Base-by-base conservation (phyloP, 331 rosid genomes). In the Dryas integrifolia region DNA sequence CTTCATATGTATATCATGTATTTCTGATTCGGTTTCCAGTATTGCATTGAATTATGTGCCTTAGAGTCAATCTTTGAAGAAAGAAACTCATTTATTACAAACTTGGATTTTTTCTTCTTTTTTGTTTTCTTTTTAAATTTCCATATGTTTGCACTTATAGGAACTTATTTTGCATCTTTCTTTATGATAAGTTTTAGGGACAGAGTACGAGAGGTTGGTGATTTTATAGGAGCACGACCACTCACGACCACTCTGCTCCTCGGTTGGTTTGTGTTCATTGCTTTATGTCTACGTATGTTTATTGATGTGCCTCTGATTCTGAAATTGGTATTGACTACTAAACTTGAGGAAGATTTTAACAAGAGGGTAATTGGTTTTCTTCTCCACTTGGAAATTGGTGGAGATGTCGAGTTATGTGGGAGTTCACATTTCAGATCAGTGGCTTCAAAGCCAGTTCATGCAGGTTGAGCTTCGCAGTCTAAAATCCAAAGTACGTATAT, bases 401-500 rank as follows among this genome's bases (percentile, higher is more conserved):
- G 85, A 82, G 85, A 95, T 91, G 97, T 86, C 96, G 3, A 87
- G 88, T 67, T 95, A 88, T 75, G 81, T 59, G 66, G 98, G 98
- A 43, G 97, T 95, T 75, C 39, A 85, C 72, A 89, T 95, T 76
- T 89, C 92, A 9, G 97, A 95, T 78, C 97, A 91, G 52, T 88
- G 81, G 96, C 98, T 95, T 80, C 97, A 95, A 9, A 83, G 96
- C 74, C 96, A 95, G 82, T 92, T 95, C 83, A 89, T 96, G 8
- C 97, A 95, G 79, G 97, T 95, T 14, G 96, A 95, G 89, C 97
- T 95, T 77, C 96, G 92, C 58, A 80, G 86, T 80, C 87, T 95
- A 65, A 83, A 89, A 76, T 86, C 96, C 7, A 91, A 86, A 82
- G 97, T 95, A 86, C 59, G 94, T 56, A 58, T 66, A 3, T 58